Base-by-base conservation (phyloP, 306 rosid genomes). In the Abrus pulchellus region DNA sequence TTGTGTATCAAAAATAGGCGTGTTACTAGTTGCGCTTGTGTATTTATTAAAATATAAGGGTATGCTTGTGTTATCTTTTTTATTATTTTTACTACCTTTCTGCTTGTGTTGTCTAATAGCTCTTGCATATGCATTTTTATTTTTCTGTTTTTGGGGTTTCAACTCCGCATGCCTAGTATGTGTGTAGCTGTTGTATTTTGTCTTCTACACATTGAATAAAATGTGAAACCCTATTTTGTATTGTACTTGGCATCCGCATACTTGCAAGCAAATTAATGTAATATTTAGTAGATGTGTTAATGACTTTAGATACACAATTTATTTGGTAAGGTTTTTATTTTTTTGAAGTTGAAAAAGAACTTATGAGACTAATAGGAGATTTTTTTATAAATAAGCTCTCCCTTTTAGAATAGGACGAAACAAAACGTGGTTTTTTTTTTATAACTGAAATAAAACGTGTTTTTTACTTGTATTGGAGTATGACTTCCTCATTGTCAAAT, bases 121-220 rank as follows among this genome's bases (percentile, higher is more conserved):
- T 6, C 38, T 3, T 27, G 45, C 29, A 12, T 77, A 38, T 69
- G 79, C 32, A 74, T 60, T 74, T 74, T 43, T 9, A 20, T 65
- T 44, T 76, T 49, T 68, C 48, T 76, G 72, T 41, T 50, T 78
- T 64, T 48, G 52, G 41, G 48, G 74, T 71, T 29, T 77, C 13
- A 43, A 52, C 8, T 47, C 41, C 38, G 14, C 29, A 43, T 28
- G 32, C 44, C 48, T 59, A 32, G 81, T 83, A n/a, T 65, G 71
- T 71, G 72, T 76, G 78, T 14, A 78, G 66, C 32, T 36, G 40
- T 80, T 77, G 56, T 73, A 48, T 69, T 49, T 66, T 81, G 66
- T 72, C 49, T 67, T 9, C 30, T 40, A 59, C 54, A 67, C 54
- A 82, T 52, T 81, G 61, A 92, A 88, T 87, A 88, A 90, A 84